Percentiles rank a stretch among this genome's conserved stretches.
phyloP scores from a whole-genome alignment of 1,139 yeast species.

The Lizanozyma gosingica region DNA sequence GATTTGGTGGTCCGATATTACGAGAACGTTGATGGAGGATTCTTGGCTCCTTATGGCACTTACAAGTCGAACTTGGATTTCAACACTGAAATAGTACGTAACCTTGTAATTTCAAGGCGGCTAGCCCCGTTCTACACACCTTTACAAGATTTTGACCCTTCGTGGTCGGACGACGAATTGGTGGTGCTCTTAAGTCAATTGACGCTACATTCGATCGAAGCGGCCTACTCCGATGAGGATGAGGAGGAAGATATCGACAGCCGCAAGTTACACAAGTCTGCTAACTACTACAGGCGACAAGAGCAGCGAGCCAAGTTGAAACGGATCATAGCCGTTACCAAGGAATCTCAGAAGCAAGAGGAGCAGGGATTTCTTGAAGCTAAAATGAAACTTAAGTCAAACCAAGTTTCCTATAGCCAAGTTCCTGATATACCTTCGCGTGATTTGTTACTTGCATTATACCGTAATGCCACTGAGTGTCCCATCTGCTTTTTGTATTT shows the following conservation, averaged over 20 bases:
- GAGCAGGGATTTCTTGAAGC: constrained; percentile 38
- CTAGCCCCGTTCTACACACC: constrained; percentile 91
- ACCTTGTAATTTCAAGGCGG: constrained; percentile 32
- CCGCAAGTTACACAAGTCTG: constrained; percentile 48
- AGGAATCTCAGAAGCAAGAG: constrained; percentile 46
- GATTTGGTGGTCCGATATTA: constrained; percentile 48
- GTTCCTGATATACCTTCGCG: constrained; percentile 18
- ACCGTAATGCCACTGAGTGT: constrained; percentile 68
- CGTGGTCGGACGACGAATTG: constrained; percentile 69
- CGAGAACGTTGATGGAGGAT: constrained; percentile 73
- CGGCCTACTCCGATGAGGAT: constrained; percentile 46
- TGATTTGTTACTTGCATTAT: constrained; percentile 35
- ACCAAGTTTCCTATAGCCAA: constrained; percentile 5
- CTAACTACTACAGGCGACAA: constrained; percentile 41
- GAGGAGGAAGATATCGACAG: constrained; percentile 48
- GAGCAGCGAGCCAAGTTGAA: constrained; percentile 45
- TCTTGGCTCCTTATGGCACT: constrained; percentile 79
- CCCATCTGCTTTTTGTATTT: constrained; percentile 89
- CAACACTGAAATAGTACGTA: constrained; percentile 61
- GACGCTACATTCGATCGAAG: constrained; percentile 51
- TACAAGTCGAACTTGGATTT: constrained; percentile 71
- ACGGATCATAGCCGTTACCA: constrained; percentile 38
- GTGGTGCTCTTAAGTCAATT: constrained; percentile 45
- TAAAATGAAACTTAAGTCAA: constrained; percentile 18
- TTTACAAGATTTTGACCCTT: constrained; percentile 66